Evolutionary conservation across 2,329 filamentous ascomycete species (phyloP), one percentile per base, ranked within the genome.

Genomic region (Cylindrodendrum hubeiense): DNA sequence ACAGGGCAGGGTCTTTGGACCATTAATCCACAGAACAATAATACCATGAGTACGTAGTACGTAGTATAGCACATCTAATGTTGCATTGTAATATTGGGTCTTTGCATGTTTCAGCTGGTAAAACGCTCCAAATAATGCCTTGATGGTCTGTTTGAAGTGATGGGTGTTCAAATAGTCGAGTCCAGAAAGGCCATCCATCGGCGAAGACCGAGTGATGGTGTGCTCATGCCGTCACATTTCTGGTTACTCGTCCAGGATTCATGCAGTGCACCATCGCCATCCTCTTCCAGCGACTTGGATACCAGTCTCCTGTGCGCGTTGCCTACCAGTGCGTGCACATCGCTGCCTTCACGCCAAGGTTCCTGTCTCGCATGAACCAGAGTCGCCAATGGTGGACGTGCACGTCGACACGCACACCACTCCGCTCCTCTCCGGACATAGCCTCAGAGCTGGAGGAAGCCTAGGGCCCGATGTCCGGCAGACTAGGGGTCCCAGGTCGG

Each of bases 131-230:
- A 41, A 34, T 21, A 43, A n/a, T 33, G 21, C 44, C 30, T 46
- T 26, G 19, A n/a, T 50, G 49, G 51, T 55, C 33, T 37, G 19
- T 49, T 30, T 60, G 33, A 44, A 43, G 17, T 54, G 47, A 10
- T 24, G 19, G 33, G 15, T 54, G 13, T 34, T 17, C 28, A 28
- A 30, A 19, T 21, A 26, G 50, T 30, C n/a, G 15, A 49, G n/a
- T 41, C 41, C 30, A 54, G 43, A 26, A 7, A 51, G 28, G 46
- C 37, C 51, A 47, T 51, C 62, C 30, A 37, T 60, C 62, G 62
- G 62, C 56, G 56, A 65, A 56, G 51, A 49, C 62, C 56, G 61
- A 64, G 19, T 59, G 33, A 50, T 63, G 60, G 41, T 49, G 51
- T 63, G 60, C 17, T 24, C 34, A 22, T 21, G 34, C 47, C 39